phyloP scores from a whole-genome alignment of 345 rosid species.

The Bruguiera gymnorhiza region DNA sequence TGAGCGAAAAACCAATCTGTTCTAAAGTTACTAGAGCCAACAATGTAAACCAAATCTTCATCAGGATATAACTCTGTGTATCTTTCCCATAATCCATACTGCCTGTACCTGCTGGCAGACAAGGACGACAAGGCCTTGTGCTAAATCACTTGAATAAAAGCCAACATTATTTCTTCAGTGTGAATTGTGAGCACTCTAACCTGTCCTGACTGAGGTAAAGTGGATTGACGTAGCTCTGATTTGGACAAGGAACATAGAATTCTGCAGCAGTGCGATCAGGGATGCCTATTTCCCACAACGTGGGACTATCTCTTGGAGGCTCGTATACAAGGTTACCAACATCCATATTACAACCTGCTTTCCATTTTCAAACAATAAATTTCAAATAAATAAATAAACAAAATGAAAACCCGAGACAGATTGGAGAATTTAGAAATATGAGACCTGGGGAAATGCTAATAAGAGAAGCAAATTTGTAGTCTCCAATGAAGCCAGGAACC shows the following conservation, averaged over 20 bases:
- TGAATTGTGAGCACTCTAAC: slow-evolving; percentile 26
- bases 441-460: slow-evolving; percentile 54
- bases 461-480: slow-evolving; percentile 41
- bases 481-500: slow-evolving; percentile 85
- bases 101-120: slow-evolving; percentile 52
- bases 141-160: not conserved
- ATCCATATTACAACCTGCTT: slow-evolving; percentile 44
- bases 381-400: not conserved
- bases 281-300: slow-evolving; percentile 87
- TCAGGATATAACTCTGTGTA: slow-evolving; percentile 65
- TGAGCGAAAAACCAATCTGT: slow-evolving; percentile 88
- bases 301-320: slow-evolving; percentile 82
- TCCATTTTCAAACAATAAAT: not conserved
- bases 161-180: not conserved
- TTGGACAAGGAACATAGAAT: slow-evolving; percentile 73
- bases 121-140: not conserved
- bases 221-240: slow-evolving; percentile 59
- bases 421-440: not conserved
- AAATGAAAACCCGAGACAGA: not conserved
- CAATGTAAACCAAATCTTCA: slow-evolving; percentile 57
- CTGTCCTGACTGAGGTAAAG: slow-evolving; percentile 61
- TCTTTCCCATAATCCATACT: slow-evolving; percentile 88
- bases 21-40: slow-evolving; percentile 54
- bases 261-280: slow-evolving; percentile 82
- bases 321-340: slow-evolving; percentile 62